Evolutionary conservation across 495 filamentous ascomycete species (phyloP).

Genomic region (Penicillium salamii): DNA sequence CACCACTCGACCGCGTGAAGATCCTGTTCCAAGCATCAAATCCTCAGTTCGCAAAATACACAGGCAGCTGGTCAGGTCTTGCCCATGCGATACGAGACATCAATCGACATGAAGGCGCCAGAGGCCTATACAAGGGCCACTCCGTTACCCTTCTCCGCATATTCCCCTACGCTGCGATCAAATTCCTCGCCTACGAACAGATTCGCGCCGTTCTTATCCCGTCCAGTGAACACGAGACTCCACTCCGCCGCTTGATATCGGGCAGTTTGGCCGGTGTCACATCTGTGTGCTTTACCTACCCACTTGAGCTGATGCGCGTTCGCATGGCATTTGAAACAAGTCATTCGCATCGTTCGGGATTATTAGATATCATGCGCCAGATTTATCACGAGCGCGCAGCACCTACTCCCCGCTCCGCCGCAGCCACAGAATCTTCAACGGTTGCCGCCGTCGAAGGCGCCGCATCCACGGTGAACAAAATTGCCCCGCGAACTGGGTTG

Average conservation of each 20-base stretch:
- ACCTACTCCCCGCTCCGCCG: slow-evolving; percentile 23
- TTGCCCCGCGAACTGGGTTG: slow-evolving; percentile 62
- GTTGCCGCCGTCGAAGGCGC: slow-evolving; percentile 33
- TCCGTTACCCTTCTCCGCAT: slow-evolving; percentile 92
- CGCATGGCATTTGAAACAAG: slow-evolving; percentile 93
- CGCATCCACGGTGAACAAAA: slow-evolving; percentile 36
- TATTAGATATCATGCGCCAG: slow-evolving; percentile 69
- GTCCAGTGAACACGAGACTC: slow-evolving; percentile 69
- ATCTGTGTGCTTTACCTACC: slow-evolving; percentile 93
- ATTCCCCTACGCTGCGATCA: slow-evolving; percentile 96
- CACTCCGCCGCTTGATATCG: slow-evolving; percentile 69
- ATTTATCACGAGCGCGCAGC: slow-evolving; percentile 74
- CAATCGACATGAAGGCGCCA: slow-evolving; percentile 65
- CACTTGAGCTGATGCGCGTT: slow-evolving; percentile 87
- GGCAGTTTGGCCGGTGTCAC: slow-evolving; percentile 83
- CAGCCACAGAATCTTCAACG: slow-evolving; percentile 23
- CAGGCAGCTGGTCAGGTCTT: slow-evolving; percentile 80
- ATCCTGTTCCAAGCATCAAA: slow-evolving; percentile 97
- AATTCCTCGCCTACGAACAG: slow-evolving; percentile 97
- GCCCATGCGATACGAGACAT: slow-evolving; percentile 78
- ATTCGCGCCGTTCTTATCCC: slow-evolving; percentile 74
- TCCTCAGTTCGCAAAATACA: slow-evolving; percentile 89
- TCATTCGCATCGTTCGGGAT: slow-evolving; percentile 57
- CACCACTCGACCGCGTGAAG: slow-evolving; percentile 94
- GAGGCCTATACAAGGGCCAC: slow-evolving; percentile 87